Percentiles rank a stretch among this genome's conserved stretches.
phyloP scores from a whole-genome alignment of 164 flowering plant species.

The Magnolia sinica region DNA sequence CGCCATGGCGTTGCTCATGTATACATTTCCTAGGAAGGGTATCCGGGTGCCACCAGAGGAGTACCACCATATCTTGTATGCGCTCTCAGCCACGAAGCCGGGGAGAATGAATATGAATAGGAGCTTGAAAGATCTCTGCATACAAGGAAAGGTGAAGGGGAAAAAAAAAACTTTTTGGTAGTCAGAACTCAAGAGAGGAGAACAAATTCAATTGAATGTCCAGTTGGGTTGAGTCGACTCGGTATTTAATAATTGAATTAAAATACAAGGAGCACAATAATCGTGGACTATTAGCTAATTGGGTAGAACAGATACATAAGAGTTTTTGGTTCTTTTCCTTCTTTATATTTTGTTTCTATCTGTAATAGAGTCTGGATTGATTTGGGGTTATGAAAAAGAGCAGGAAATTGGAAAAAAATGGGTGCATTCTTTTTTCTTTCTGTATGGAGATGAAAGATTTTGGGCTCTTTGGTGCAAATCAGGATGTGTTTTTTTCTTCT shows the following conservation, averaged over 20 bases:
- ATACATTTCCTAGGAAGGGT: slow-evolving; percentile 74
- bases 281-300: background rate
- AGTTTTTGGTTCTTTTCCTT: too few relatives aligned
- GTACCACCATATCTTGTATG: slow-evolving; percentile 95
- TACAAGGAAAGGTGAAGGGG: background rate
- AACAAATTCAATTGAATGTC: too few relatives aligned
- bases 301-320: background rate
- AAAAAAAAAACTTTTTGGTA: background rate
- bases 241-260: too few relatives aligned
- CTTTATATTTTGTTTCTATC: too few relatives aligned
- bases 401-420: too few relatives aligned
- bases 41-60: slow-evolving; percentile 63
- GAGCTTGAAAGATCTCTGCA: slow-evolving; percentile 74
- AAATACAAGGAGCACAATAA: too few relatives aligned
- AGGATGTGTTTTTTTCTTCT: background rate
- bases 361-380: too few relatives aligned
- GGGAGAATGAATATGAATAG: slow-evolving; percentile 67
- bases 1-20: slow-evolving; percentile 58
- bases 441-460: background rate
- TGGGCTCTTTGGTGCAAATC: background rate
- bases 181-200: background rate
- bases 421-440: background rate
- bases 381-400: too few relatives aligned
- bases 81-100: slow-evolving; percentile 62
- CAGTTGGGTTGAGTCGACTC: too few relatives aligned